Base-by-base conservation (phyloP, 2,329 filamentous ascomycete species). In the Paecilomyces sp. region DNA sequence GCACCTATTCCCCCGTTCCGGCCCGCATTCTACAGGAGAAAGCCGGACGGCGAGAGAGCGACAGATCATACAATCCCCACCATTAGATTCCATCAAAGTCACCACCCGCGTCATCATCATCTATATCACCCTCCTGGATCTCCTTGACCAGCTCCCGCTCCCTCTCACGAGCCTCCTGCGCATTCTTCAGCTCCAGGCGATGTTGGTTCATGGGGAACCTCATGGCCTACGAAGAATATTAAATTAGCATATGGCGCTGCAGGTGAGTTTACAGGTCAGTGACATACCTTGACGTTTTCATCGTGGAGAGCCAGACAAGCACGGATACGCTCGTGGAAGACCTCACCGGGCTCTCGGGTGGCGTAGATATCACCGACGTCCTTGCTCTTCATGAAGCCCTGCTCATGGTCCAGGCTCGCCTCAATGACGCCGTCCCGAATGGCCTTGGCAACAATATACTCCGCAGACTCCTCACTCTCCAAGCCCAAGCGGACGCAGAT, bases 131-230 rank as follows among this genome's bases (percentile, higher is more conserved):
- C 66, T 97, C 94, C 77, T 96, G 91, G 72, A 99, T 97, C 82
- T 99, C 94, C 83, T 97, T 97, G 64, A 92, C 94, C 82, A 99
- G 86, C 78, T 99, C 94, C 18, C 94, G 85, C 81, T 99, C 94
- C 22, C 94, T 85, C 76, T 99, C 94, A 56, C 94, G 85, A n/a
- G 94, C 94, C 78, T 99, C 95, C 76, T 97, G 93, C 0, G 94
- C 94, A 70, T 96, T 97, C 85, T 97, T 97, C 59, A 99, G 84
- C 78, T 99, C 94, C 59, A 97, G 83, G 18, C 94, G 87, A 78
- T 99, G 94, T 77, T 97, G 94, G 80, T 99, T 97, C 93, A 97
- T 97, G 2, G 94, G 94, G 79, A 97, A 99, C 58, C 94, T 87
- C 94, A 99, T 99, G 28, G 94, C 93, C 90, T 93, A 61, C 53